A percentile compares a stretch with the other conserved stretches of the same genome.
Conservation (phyloP, 179 eudicot species). For the Patellifolia procumbens region DNA sequence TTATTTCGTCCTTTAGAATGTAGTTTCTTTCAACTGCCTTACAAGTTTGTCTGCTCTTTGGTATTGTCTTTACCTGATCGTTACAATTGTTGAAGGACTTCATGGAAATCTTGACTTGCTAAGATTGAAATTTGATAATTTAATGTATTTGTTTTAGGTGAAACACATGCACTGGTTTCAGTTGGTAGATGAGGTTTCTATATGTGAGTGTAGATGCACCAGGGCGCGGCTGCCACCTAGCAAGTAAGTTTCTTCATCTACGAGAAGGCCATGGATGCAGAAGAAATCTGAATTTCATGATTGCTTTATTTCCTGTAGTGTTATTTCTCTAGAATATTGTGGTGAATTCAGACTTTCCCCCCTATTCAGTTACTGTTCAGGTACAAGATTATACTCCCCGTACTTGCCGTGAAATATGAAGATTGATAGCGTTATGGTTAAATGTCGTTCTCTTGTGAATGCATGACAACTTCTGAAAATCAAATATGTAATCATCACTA, state of each 20-base stretch:
- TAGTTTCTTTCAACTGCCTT: not conserved
- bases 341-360: not conserved
- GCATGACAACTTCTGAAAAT: not conserved
- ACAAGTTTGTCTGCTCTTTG: not conserved
- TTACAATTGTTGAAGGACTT: not conserved
- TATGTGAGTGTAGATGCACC: constrained; percentile 90
- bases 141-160: constrained; percentile 50
- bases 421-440: not conserved
- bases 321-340: not conserved
- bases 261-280: not conserved
- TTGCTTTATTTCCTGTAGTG: not conserved
- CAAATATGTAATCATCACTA: not conserved
- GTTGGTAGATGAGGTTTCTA: constrained; percentile 66
- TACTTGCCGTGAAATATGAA: not conserved
- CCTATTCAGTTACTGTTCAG: not conserved
- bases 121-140: not conserved
- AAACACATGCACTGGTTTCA: constrained; percentile 97
- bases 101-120: not conserved
- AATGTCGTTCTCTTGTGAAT: not conserved
- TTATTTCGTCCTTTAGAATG: not conserved
- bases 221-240: constrained; percentile 92
- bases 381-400: not conserved
- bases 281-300: not conserved
- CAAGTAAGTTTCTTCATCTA: constrained; percentile 56
- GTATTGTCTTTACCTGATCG: not conserved